Evolutionary conservation across 345 rosid genomes (phyloP).

Genomic region (Pugionium cornutum): DNA sequence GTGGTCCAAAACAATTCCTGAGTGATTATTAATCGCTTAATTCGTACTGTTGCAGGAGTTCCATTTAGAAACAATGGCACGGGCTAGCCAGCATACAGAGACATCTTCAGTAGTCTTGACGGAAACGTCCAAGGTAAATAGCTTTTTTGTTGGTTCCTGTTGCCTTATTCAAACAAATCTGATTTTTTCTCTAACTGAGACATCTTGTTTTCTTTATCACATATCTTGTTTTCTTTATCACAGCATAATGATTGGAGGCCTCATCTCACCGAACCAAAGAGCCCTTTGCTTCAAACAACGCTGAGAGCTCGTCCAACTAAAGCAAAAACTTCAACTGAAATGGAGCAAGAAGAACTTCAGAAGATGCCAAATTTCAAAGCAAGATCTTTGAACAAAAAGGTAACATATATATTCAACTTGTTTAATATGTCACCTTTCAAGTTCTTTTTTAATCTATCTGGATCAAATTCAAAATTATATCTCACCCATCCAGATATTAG

Average conservation of each 20-base stretch:
- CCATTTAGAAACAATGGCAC: slow-evolving; percentile 74
- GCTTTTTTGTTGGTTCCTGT: not conserved
- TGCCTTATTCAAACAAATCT: slow-evolving; percentile 12
- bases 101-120: slow-evolving; percentile 78
- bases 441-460: not conserved
- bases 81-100: slow-evolving; percentile 80
- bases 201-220: no score
- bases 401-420: slow-evolving; percentile 17
- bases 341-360: slow-evolving; percentile 86
- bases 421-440: no score
- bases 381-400: slow-evolving; percentile 93
- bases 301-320: slow-evolving; percentile 83
- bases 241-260: slow-evolving; percentile 59
- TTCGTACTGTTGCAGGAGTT: slow-evolving; percentile 65
- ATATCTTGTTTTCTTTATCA: no score
- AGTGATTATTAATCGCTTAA: slow-evolving; percentile 23
- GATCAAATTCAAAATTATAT: slow-evolving; percentile 10
- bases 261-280: slow-evolving; percentile 74
- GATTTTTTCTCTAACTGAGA: not conserved
- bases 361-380: slow-evolving; percentile 94
- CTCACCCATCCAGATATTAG: slow-evolving; percentile 74
- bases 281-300: slow-evolving; percentile 79
- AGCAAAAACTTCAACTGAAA: slow-evolving; percentile 76
- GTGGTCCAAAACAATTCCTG: not conserved
- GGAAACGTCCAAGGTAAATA: slow-evolving; percentile 65